Evolutionary conservation across 805 yeast species (phyloP).

Genomic region (Lipomyces chichibuensis): DNA sequence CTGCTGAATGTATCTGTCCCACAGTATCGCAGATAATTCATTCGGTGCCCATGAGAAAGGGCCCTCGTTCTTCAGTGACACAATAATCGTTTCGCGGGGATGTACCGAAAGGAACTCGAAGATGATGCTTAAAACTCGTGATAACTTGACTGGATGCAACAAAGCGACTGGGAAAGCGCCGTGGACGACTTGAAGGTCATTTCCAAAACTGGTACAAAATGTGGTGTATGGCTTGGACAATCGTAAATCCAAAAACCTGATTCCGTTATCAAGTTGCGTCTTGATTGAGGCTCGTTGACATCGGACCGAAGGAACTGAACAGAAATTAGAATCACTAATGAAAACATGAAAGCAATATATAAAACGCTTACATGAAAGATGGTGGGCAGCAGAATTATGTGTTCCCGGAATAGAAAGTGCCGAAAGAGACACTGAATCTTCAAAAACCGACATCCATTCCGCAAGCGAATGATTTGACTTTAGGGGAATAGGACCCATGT

Average conservation of each 20-base stretch:
- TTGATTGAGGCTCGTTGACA: slow-evolving; percentile 67
- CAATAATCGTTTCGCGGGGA: slow-evolving; percentile 62
- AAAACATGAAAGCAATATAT: not conserved
- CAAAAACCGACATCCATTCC: slow-evolving; percentile 59
- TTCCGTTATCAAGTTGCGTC: slow-evolving; percentile 70
- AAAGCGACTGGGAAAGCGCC: slow-evolving; percentile 75
- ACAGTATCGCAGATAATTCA: slow-evolving; percentile 63
- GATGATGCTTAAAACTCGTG: slow-evolving; percentile 58
- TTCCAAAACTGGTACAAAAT: slow-evolving; percentile 46
- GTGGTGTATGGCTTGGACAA: slow-evolving; percentile 61
- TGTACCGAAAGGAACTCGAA: slow-evolving; percentile 59
- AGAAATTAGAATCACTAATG: not conserved
- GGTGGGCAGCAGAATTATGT: slow-evolving; percentile 78
- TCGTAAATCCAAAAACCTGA: slow-evolving; percentile 73
- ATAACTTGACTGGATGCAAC: slow-evolving; percentile 58
- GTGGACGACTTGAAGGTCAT: slow-evolving; percentile 66
- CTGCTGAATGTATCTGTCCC: slow-evolving; percentile 58
- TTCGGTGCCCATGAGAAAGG: slow-evolving; percentile 64
- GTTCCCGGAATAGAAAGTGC: slow-evolving; percentile 76
- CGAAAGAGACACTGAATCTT: slow-evolving; percentile 56
- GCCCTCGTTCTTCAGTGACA: slow-evolving; percentile 77
- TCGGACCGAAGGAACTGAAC: slow-evolving; percentile 65
- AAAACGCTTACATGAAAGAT: slow-evolving; percentile 50
- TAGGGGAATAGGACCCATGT: slow-evolving; percentile 26
- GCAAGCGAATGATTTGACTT: slow-evolving; percentile 11